Conservation (phyloP, 306 rosid genomes). For the Cucumis hystrix region DNA sequence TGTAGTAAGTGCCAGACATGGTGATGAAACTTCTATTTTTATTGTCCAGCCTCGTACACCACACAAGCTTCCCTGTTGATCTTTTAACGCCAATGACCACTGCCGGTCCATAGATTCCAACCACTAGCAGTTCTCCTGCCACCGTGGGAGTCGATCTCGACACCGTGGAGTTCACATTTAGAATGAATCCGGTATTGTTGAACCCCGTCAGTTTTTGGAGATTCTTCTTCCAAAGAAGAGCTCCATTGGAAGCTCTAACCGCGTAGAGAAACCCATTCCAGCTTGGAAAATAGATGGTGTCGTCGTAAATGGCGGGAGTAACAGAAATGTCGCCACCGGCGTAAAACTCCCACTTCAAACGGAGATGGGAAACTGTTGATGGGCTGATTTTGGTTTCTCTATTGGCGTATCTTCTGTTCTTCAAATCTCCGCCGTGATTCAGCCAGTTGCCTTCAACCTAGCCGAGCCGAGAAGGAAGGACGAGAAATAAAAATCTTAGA, state of each 20-base stretch:
- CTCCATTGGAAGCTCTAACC: conserved; percentile 24
- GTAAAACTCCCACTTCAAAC: conserved; percentile 37
- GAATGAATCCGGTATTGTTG: conserved; percentile 18
- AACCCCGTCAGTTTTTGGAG: conserved; percentile 28
- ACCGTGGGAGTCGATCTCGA: conserved; percentile 42
- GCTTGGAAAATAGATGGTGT: conserved; percentile 37
- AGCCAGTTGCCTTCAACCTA: conserved; percentile 21
- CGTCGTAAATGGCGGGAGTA: conserved; percentile 37
- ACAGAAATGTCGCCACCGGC: conserved; percentile 44
- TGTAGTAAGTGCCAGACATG: conserved; percentile 49
- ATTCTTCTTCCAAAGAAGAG: conserved; percentile 27
- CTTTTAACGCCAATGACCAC: conserved; percentile 32
- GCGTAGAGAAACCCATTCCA: conserved; percentile 54
- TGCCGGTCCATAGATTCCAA: conserved; percentile 46
- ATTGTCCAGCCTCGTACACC: conserved; percentile 29
- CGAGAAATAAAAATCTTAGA: no score
- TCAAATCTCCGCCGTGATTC: conserved; percentile 54
- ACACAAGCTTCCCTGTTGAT: conserved; percentile 26
- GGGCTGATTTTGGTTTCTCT: conserved; percentile 39
- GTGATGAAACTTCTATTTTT: conserved; percentile 19
- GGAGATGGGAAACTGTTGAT: conserved; percentile 15
- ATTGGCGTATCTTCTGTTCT: conserved; percentile 46
- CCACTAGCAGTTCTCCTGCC: conserved; percentile 17
- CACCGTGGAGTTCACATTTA: conserved; percentile 22
- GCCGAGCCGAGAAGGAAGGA: no score